phyloP scores from a whole-genome alignment of 768 basidiomycete species.

The Xerocomellus dryophilus region DNA sequence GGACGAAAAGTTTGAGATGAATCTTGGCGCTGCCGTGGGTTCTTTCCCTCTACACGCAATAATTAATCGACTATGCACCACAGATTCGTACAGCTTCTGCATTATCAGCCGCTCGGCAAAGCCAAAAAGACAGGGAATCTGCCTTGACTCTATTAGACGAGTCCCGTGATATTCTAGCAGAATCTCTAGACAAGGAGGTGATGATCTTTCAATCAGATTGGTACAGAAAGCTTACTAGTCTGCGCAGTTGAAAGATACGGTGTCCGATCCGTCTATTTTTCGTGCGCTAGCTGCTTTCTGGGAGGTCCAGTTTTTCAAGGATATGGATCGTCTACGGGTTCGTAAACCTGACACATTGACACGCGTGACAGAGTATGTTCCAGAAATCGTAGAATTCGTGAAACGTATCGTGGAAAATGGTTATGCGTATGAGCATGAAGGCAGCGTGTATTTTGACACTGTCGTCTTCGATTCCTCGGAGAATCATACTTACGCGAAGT shows the following conservation, averaged over 20 bases:
- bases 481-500: slow-evolving; percentile 85
- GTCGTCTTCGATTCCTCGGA: slow-evolving; percentile 71
- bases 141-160: slow-evolving; percentile 65
- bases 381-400: slow-evolving; percentile 90
- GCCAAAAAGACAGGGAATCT: slow-evolving; percentile 39
- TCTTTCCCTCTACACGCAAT: slow-evolving; percentile 7
- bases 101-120: slow-evolving; percentile 47
- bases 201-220: slow-evolving; percentile 10
- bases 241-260: slow-evolving; percentile 66
- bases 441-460: slow-evolving; percentile 93
- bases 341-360: slow-evolving; percentile 88
- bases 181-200: slow-evolving; percentile 73
- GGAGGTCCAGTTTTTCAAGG: slow-evolving; percentile 87
- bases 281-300: slow-evolving; percentile 79
- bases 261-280: slow-evolving; percentile 85
- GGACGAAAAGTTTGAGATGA: slow-evolving; percentile 93
- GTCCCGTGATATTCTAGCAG: slow-evolving; percentile 73
- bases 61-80: slow-evolving; percentile 14
- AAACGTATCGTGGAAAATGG: slow-evolving; percentile 83
- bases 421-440: slow-evolving; percentile 65
- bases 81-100: slow-evolving; percentile 54
- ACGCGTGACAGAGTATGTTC: slow-evolving; percentile 94
- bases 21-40: slow-evolving; percentile 75
- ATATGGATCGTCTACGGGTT: slow-evolving; percentile 87
- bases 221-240: slow-evolving; percentile 6